Conservation (phyloP, 768 basidiomycete genomes). For the Butyriboletus loyo region DNA sequence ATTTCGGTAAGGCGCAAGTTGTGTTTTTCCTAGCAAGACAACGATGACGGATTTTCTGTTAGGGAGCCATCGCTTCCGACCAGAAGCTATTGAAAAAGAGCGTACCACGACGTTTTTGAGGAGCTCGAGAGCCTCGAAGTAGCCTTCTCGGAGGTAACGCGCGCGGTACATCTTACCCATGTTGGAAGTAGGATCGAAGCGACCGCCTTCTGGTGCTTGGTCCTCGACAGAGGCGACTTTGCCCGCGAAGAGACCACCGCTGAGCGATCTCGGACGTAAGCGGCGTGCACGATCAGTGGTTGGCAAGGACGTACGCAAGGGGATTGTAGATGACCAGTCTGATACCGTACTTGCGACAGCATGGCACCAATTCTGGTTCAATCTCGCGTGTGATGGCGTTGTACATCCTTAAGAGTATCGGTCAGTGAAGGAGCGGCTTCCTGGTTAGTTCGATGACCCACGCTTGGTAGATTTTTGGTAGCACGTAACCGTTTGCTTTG, state of each 20-base stretch:
- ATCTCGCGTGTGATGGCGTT: slow-evolving; percentile 48
- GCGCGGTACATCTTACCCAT: slow-evolving; percentile 46
- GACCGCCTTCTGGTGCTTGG: slow-evolving; percentile 33
- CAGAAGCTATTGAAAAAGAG: neutral
- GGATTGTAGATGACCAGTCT: slow-evolving; percentile 58
- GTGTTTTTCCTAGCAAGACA: slow-evolving; percentile 32
- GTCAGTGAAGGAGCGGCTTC: neutral
- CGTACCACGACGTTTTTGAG: slow-evolving; percentile 41
- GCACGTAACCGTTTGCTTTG: slow-evolving; percentile 49
- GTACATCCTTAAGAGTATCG: slow-evolving; percentile 35
- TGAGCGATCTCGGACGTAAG: neutral
- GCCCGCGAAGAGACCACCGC: slow-evolving; percentile 37
- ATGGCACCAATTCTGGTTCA: slow-evolving; percentile 51
- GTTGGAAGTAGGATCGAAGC: slow-evolving; percentile 37
- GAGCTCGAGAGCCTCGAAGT: slow-evolving; percentile 42
- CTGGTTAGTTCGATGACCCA: slow-evolving; percentile 22
- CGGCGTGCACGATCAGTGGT: neutral
- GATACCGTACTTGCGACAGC: slow-evolving; percentile 55
- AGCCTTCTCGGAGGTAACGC: slow-evolving; percentile 42
- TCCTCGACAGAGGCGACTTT: slow-evolving; percentile 40
- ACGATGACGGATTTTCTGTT: neutral
- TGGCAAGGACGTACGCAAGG: slow-evolving; percentile 37
- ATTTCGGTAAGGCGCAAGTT: slow-evolving; percentile 49
- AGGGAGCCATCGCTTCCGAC: neutral
- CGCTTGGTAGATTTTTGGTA: slow-evolving; percentile 57